These are phyloP conservation scores for Besnoitia besnoiti DNA, from an alignment of 169 alveolate genomes.

Conservation along the genomic window DNA sequence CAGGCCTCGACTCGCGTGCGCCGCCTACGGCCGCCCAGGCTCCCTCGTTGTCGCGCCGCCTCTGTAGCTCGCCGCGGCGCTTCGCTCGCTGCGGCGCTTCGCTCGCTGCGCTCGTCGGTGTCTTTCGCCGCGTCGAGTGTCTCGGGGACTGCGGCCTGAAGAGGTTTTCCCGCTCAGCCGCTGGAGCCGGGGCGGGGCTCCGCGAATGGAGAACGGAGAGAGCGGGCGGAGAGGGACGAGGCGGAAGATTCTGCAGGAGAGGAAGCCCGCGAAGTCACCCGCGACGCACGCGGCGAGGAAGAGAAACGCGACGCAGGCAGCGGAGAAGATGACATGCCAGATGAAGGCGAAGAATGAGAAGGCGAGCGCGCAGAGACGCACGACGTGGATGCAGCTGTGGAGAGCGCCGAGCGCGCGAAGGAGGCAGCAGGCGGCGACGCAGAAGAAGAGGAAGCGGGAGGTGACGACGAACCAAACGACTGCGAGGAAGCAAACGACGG, in stretches of 20 bases:
- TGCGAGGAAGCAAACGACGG: background rate
- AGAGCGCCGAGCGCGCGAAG: background rate
- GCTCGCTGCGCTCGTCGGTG: background rate
- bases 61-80: background rate
- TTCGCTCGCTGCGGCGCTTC: background rate
- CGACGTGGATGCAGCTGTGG: background rate
- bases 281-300: background rate
- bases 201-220: background rate
- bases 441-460: background rate
- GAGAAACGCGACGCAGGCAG: background rate
- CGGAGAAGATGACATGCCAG: background rate
- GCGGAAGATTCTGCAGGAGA: too few species aligned
- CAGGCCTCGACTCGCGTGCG: background rate
- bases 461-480: too few species aligned
- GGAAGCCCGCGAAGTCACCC: background rate
- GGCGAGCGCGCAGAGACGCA: too few species aligned
- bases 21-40: background rate
- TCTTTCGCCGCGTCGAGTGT: background rate
- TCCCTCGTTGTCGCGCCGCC: background rate
- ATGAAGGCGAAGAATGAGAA: background rate
- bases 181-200: too few species aligned
- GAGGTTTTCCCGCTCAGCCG: too few species aligned
- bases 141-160: too few species aligned
- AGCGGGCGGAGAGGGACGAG: too few species aligned
- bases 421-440: background rate